Evolutionary conservation across 805 yeast species (phyloP).

Genomic region (Nakazawaea anatomiae): DNA sequence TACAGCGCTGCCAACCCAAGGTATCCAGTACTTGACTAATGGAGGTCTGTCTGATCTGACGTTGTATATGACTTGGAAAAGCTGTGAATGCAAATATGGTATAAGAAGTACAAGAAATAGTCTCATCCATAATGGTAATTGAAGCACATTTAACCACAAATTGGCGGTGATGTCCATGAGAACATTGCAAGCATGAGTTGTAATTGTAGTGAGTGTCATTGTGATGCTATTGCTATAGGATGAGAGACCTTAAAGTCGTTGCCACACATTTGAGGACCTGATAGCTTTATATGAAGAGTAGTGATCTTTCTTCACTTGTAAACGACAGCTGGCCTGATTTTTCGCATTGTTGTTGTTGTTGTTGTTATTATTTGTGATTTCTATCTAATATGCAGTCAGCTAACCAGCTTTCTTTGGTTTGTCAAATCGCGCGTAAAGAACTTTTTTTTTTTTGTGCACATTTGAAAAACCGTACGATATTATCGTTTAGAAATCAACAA

Average conservation of each 20-base stretch:
- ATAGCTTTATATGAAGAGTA: not conserved
- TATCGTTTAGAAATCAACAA: not conserved
- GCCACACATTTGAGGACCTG: not conserved
- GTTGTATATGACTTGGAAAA: slow-evolving; percentile 64
- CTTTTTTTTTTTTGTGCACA: not conserved
- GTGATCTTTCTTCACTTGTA: not conserved
- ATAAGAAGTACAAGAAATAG: slow-evolving; percentile 27
- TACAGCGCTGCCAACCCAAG: slow-evolving; percentile 93
- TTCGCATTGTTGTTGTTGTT: not conserved
- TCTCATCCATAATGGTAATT: slow-evolving; percentile 15
- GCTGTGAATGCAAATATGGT: slow-evolving; percentile 60
- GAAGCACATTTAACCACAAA: not conserved
- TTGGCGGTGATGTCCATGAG: not conserved
- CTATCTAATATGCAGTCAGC: not conserved
- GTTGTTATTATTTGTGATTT: no score
- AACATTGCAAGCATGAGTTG: not conserved
- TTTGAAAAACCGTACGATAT: slow-evolving; percentile 4
- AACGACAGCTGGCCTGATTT: not conserved
- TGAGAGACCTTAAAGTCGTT: no score
- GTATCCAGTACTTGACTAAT: slow-evolving; percentile 84
- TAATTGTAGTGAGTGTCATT: not conserved
- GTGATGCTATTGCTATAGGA: not conserved
- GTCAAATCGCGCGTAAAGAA: not conserved
- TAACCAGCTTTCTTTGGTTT: not conserved
- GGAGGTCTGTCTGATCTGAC: slow-evolving; percentile 82